These are phyloP conservation scores for Leccinum griseonigrum DNA, from an alignment of 1,284 basidiomycete genomes.

Conservation along the genomic window DNA sequence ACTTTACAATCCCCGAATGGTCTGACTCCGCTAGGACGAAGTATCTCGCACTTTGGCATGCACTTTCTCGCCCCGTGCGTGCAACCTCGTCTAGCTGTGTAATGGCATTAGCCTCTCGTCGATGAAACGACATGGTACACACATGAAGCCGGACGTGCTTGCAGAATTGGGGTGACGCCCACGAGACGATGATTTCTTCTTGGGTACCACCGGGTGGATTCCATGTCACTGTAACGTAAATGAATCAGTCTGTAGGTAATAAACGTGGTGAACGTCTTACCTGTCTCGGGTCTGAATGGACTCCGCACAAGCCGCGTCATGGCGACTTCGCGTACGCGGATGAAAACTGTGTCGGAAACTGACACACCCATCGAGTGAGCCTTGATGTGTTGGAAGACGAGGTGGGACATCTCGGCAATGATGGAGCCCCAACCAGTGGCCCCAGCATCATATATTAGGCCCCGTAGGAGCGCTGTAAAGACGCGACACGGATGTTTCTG, in stretches of 20 bases:
- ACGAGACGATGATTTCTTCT: not conserved
- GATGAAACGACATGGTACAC: not conserved
- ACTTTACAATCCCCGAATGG: not conserved
- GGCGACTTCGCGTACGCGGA: not conserved
- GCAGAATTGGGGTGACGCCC: not conserved
- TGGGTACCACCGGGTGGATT: not conserved
- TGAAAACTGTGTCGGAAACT: not conserved
- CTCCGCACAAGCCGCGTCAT: not conserved
- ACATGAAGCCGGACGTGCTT: not conserved
- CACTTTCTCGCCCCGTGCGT: not conserved
- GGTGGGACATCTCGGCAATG: not conserved
- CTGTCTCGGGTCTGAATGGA: not conserved
- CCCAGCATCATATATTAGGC: not conserved
- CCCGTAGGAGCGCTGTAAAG: not conserved
- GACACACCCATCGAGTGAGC: not conserved
- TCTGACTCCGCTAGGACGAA: not conserved
- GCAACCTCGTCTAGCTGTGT: not conserved
- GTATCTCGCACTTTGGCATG: not conserved
- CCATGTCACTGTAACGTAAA: not conserved
- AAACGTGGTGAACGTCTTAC: not conserved
- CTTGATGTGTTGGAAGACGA: not conserved
- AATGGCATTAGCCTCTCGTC: not conserved
- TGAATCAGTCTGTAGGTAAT: not conserved
- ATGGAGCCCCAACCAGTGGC: not conserved
- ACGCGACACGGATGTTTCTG: not conserved